Conservation (phyloP, 768 basidiomycete genomes). For the Kwoniella dejecticola region DNA sequence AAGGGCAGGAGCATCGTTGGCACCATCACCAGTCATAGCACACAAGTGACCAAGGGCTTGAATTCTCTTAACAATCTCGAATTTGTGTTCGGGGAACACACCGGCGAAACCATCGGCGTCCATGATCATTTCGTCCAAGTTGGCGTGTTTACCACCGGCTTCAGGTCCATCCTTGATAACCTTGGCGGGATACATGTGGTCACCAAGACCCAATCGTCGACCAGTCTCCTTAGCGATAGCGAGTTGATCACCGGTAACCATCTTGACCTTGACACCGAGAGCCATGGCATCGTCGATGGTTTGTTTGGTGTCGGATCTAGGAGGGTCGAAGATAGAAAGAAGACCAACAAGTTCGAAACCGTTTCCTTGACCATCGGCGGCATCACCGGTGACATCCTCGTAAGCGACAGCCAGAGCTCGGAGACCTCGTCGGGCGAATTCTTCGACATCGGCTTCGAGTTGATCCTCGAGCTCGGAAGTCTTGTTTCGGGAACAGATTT, state of each 20-base stretch:
- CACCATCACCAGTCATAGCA: slow-evolving; percentile 99
- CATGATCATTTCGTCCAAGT: slow-evolving; percentile 97
- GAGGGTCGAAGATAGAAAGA: slow-evolving; percentile 95
- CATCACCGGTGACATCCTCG: slow-evolving; percentile 84
- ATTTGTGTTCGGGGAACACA: slow-evolving; percentile 99
- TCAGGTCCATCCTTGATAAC: slow-evolving; percentile 97
- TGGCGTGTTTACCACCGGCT: slow-evolving; percentile 77
- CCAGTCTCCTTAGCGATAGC: slow-evolving; percentile 99
- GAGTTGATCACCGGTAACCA: slow-evolving; percentile 99
- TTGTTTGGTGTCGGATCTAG: slow-evolving; percentile 97
- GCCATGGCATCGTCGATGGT: slow-evolving; percentile 95
- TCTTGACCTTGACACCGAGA: slow-evolving; percentile 97
- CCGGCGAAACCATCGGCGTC: slow-evolving; percentile 99
- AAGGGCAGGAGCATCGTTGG: slow-evolving; percentile 95
- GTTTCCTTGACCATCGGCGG: slow-evolving; percentile 83
- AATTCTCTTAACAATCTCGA: slow-evolving; percentile 97
- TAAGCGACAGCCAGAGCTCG: slow-evolving; percentile 95
- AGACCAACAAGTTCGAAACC: slow-evolving; percentile 98
- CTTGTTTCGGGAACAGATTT: slow-evolving; percentile 97
- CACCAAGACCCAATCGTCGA: slow-evolving; percentile 93
- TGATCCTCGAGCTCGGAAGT: slow-evolving; percentile 85
- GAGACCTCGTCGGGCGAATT: slow-evolving; percentile 92
- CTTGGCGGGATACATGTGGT: slow-evolving; percentile 99
- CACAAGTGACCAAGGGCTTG: slow-evolving; percentile 93
- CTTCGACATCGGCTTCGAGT: slow-evolving; percentile 93